phyloP scores from a whole-genome alignment of 441 rosid genomes.

The Lepidium campestre region DNA sequence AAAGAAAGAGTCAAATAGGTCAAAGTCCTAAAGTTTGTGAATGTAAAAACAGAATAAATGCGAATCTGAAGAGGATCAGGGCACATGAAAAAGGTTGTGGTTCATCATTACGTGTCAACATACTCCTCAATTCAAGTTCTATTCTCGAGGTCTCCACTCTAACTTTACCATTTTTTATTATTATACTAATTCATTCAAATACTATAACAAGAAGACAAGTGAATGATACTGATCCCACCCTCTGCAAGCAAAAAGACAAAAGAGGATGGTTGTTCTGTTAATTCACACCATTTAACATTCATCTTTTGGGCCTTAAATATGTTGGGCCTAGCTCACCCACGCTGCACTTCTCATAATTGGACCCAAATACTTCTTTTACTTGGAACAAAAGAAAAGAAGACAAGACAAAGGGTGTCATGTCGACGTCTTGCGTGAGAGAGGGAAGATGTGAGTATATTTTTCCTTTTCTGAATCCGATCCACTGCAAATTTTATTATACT shows the following conservation, averaged over 20 bases:
- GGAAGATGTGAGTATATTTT: neutral
- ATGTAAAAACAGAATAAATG: neutral
- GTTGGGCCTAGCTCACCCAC: neutral
- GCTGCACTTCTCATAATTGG: neutral
- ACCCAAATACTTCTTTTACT: neutral
- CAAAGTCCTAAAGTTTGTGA: neutral
- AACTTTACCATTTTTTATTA: neutral
- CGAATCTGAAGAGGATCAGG: constrained; percentile 26
- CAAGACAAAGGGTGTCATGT: neutral
- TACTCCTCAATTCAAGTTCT: neutral
- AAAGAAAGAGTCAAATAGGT: neutral
- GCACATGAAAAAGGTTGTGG: constrained; percentile 23
- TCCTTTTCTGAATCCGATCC: no score
- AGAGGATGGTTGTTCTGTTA: no score
- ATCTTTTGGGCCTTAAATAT: neutral
- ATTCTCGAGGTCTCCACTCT: constrained; percentile 13
- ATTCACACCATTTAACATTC: no score
- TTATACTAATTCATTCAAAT: no score
- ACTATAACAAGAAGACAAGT: neutral
- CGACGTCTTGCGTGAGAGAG: constrained; percentile 1
- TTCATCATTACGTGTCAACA: constrained; percentile 26
- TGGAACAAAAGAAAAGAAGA: neutral
- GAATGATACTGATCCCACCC: neutral
- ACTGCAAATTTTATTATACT: no score
- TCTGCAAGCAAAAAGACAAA: neutral